Conservation (phyloP, 768 basidiomycete species). For the Russula sp. region DNA sequence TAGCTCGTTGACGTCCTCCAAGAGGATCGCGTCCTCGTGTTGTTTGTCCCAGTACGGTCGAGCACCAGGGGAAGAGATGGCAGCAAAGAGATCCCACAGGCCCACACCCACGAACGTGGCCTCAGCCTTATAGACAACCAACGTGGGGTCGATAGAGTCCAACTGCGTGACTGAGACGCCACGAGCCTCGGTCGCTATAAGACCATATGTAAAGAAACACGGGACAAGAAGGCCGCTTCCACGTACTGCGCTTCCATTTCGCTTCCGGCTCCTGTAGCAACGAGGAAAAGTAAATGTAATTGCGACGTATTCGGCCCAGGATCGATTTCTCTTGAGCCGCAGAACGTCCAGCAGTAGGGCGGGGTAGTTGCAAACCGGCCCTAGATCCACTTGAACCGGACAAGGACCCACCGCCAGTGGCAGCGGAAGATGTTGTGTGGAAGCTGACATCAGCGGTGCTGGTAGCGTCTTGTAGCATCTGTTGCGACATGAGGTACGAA, state of each 20-base stretch:
- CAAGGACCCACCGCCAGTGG: constrained; percentile 27
- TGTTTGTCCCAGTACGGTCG: constrained; percentile 83
- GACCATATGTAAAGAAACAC: constrained; percentile 10
- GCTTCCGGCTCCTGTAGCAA: constrained; percentile 95
- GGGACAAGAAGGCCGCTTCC: constrained; percentile 12
- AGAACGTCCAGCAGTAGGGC: constrained; percentile 39
- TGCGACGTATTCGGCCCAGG: constrained; percentile 77
- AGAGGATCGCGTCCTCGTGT: constrained; percentile 74
- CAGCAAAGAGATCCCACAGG: constrained; percentile 89
- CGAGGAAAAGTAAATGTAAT: constrained; percentile 98
- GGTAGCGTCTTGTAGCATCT: constrained; percentile 65
- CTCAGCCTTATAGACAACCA: constrained; percentile 93
- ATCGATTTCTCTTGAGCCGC: constrained; percentile 74
- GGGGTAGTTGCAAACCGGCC: constrained; percentile 27
- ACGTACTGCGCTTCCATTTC: constrained; percentile 87
- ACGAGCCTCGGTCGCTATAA: constrained; percentile 66
- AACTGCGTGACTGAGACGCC: constrained; percentile 94
- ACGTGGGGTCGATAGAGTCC: constrained; percentile 93
- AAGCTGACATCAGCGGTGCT: constrained; percentile 65
- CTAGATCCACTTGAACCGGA: constrained; percentile 25
- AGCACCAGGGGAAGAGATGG: constrained; percentile 81
- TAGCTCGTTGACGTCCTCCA: constrained; percentile 87
- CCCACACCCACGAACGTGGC: constrained; percentile 95
- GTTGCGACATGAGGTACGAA: constrained; percentile 49
- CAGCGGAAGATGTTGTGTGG: constrained; percentile 52